Conservation (phyloP, 2,329 filamentous ascomycete genomes). For the Diaporthe sp. region DNA sequence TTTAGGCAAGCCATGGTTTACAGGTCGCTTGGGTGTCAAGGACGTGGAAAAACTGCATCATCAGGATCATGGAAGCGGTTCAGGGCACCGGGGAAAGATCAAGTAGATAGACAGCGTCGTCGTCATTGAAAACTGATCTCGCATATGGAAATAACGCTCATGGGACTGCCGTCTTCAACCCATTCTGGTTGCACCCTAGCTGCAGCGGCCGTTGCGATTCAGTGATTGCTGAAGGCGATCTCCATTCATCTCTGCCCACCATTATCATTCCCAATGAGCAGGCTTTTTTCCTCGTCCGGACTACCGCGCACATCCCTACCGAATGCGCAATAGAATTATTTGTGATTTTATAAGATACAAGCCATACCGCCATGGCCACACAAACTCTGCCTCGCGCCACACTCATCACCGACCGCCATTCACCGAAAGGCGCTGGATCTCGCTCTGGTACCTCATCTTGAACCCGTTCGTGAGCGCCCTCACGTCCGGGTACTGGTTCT, state of each 20-base stretch:
- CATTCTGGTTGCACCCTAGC: not conserved
- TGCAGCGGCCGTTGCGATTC: not conserved
- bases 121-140: not conserved
- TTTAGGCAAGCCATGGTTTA: not conserved
- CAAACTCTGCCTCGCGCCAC: not conserved
- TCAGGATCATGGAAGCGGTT: not conserved
- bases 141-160: not conserved
- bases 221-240: not conserved
- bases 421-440: constrained; percentile 72
- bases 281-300: not conserved
- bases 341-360: constrained; percentile 32
- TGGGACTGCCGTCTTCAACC: not conserved
- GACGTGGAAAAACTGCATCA: not conserved
- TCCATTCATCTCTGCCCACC: constrained; percentile 3
- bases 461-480: constrained; percentile 96
- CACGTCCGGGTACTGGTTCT: constrained; percentile 94
- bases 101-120: not conserved
- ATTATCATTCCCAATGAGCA: not conserved
- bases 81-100: not conserved
- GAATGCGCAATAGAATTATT: constrained; percentile 5
- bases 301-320: not conserved
- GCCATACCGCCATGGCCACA: not conserved
- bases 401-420: constrained; percentile 43
- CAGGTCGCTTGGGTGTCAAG: not conserved
- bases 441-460: constrained; percentile 82